phyloP scores from a whole-genome alignment of 1,284 basidiomycete species.

The Anthracocystis panici-leucophaei region DNA sequence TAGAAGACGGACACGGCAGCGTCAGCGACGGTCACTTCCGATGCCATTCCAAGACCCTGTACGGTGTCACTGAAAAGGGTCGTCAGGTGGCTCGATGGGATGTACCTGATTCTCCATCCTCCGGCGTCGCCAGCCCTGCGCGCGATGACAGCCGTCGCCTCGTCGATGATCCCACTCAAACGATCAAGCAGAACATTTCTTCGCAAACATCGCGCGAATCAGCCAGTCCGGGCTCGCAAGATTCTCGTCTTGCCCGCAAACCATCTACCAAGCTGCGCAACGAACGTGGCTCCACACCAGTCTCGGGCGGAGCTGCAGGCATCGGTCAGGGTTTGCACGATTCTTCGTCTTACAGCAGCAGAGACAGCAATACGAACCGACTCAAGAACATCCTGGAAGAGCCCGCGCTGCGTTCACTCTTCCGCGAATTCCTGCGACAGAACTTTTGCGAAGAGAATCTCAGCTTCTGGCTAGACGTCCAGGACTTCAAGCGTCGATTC shows the following conservation, averaged over 20 bases:
- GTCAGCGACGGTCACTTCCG: conserved; percentile 79
- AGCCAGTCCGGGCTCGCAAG: conserved; percentile 65
- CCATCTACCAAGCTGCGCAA: conserved; percentile 79
- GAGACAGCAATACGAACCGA: conserved; percentile 86
- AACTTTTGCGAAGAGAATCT: conserved; percentile 99
- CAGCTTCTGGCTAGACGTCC: conserved; percentile 95
- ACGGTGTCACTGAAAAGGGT: conserved; percentile 92
- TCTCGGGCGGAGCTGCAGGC: conserved; percentile 5
- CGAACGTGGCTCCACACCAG: conserved; percentile 17
- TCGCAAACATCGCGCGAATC: conserved; percentile 18
- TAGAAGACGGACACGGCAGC: conserved; percentile 57
- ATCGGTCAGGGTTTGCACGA: conserved; percentile 49
- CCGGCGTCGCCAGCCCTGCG: conserved; percentile 21
- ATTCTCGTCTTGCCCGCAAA: conserved; percentile 79
- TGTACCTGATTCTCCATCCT: conserved; percentile 19
- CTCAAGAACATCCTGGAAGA: conserved; percentile 93
- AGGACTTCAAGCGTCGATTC: conserved; percentile 96
- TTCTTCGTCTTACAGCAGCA: conserved; percentile 68
- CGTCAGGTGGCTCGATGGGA: conserved; percentile 81
- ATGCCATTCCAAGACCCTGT: conserved; percentile 92
- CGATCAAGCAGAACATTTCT: conserved; percentile 4
- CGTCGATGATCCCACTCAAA: conserved; percentile 14
- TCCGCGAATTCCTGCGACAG: conserved; percentile 90
- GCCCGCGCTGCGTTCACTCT: conserved; percentile 85
- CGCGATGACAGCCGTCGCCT: conserved; percentile 18